These are phyloP conservation scores for Cinchona pubescens DNA, from an alignment of 257 asterid genomes.

Conservation along the genomic window DNA sequence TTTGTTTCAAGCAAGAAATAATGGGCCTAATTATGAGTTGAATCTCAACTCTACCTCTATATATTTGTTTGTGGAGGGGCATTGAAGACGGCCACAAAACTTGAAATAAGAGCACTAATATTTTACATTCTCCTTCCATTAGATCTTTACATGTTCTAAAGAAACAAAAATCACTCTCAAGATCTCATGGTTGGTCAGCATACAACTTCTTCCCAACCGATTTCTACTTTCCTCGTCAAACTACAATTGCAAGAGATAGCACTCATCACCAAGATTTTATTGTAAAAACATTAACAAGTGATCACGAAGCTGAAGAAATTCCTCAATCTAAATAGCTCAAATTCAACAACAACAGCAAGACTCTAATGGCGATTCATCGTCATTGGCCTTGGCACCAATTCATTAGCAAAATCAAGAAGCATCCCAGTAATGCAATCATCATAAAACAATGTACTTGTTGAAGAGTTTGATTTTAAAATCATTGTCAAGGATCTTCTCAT, in stretches of 20 bases:
- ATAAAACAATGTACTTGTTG: too few species aligned
- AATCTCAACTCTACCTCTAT: too few species aligned
- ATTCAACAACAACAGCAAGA: conserved; percentile 19
- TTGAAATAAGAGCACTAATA: too few species aligned
- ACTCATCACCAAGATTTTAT: conserved; percentile 29
- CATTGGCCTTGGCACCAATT: conserved; percentile 28
- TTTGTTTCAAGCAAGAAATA: too few species aligned
- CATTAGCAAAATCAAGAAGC: conserved; percentile 23
- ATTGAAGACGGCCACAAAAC: too few species aligned
- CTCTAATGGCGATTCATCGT: conserved; percentile 29
- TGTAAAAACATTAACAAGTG: conserved; percentile 21
- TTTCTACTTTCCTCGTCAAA: conserved; percentile 45
- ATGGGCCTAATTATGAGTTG: too few species aligned
- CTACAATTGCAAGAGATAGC: conserved; percentile 25
- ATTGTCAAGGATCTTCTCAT: too few species aligned
- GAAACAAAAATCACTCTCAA: background rate
- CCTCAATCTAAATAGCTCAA: conserved; percentile 15
- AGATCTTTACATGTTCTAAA: too few species aligned
- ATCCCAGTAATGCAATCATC: background rate
- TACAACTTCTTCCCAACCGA: conserved; percentile 61
- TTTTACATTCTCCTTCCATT: too few species aligned
- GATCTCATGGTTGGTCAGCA: conserved; percentile 51
- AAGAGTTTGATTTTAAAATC: too few species aligned
- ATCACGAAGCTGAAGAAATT: conserved; percentile 25
- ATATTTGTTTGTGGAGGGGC: too few species aligned